Percentiles rank a stretch among this genome's conserved stretches.
Evolutionary conservation across 768 basidiomycete species (phyloP).

Genomic region (Tylopilus sp.): DNA sequence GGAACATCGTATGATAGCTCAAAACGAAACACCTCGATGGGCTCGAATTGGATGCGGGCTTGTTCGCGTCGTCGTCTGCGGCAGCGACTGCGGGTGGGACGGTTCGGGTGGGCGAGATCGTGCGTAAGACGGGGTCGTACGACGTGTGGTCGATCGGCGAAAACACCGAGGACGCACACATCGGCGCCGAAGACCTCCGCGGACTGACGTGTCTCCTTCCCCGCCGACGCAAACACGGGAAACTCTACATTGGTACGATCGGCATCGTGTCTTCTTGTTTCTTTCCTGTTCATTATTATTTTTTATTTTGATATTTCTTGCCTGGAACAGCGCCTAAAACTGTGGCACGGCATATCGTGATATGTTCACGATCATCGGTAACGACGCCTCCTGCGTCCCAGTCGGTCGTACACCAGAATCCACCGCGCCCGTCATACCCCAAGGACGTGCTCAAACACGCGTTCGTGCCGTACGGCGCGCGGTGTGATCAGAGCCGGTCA

Average conservation of each 20-base stretch:
- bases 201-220: constrained; percentile 62
- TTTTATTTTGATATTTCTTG: too few species aligned
- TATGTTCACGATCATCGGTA: constrained; percentile 46
- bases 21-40: constrained; percentile 62
- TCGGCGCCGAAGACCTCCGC: constrained; percentile 66
- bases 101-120: constrained; percentile 45
- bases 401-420: constrained; percentile 40
- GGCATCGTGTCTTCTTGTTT: too few species aligned
- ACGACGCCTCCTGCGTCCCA: constrained; percentile 19
- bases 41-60: constrained; percentile 44
- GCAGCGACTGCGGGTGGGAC: constrained; percentile 39
- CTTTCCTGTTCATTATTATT: too few species aligned
- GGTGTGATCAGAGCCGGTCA: constrained; percentile 9
- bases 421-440: constrained; percentile 56
- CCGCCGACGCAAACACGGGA: constrained; percentile 55
- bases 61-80: too few species aligned
- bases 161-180: constrained; percentile 27
- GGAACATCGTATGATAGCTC: constrained; percentile 33
- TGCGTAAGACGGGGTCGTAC: constrained; percentile 51
- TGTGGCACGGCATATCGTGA: constrained; percentile 54
- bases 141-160: constrained; percentile 65
- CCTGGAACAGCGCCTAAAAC: constrained; percentile 41
- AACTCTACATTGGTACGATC: constrained; percentile 59
- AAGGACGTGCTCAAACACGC: constrained; percentile 58
- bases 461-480: constrained; percentile 62